Percentiles rank a stretch among this genome's conserved stretches.
These are phyloP conservation scores for Penicillium fuscoglaucum DNA, from an alignment of 2,329 filamentous ascomycete genomes.

Conservation along the genomic window DNA sequence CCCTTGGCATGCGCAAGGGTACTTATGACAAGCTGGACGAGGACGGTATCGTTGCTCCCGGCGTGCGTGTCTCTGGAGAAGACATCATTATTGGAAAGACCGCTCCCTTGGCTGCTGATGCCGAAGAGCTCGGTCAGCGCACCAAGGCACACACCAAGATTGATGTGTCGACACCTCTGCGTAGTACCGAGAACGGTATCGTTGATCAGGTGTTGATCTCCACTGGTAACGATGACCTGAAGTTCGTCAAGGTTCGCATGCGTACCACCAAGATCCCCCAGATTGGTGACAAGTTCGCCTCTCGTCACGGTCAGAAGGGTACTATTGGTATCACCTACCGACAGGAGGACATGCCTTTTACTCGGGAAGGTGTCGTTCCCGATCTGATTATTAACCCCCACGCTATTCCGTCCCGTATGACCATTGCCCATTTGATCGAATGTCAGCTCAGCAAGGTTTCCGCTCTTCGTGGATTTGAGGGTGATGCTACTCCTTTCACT, in stretches of 20 bases:
- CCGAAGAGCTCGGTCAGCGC: constrained; percentile 88
- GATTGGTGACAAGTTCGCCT: constrained; percentile 99
- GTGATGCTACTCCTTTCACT: constrained; percentile 96
- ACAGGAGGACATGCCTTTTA: constrained; percentile 99
- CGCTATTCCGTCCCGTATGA: constrained; percentile 99
- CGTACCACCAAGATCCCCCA: constrained; percentile 97
- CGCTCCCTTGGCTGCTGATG: constrained; percentile 87
- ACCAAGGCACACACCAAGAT: constrained; percentile 88
- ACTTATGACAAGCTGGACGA: constrained; percentile 98
- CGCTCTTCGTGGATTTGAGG: constrained; percentile 88
- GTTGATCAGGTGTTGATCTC: constrained; percentile 91
- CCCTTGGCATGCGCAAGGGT: constrained; percentile 86
- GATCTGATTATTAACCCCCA: constrained; percentile 99
- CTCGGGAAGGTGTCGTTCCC: constrained; percentile 82
- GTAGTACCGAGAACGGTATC: constrained; percentile 95
- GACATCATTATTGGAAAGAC: constrained; percentile 99
- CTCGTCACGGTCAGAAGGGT: constrained; percentile 97
- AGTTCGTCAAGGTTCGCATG: constrained; percentile 96
- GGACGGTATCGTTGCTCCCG: constrained; percentile 90
- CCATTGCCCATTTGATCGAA: constrained; percentile 99
- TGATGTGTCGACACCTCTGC: constrained; percentile 90
- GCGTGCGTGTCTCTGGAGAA: constrained; percentile 91
- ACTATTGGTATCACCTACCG: constrained; percentile 98
- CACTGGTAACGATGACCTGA: constrained; percentile 89
- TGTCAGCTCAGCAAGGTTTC: constrained; percentile 96